Base-by-base conservation (phyloP, 2,329 filamentous ascomycete genomes). In the Talaromyces verruculosus region DNA sequence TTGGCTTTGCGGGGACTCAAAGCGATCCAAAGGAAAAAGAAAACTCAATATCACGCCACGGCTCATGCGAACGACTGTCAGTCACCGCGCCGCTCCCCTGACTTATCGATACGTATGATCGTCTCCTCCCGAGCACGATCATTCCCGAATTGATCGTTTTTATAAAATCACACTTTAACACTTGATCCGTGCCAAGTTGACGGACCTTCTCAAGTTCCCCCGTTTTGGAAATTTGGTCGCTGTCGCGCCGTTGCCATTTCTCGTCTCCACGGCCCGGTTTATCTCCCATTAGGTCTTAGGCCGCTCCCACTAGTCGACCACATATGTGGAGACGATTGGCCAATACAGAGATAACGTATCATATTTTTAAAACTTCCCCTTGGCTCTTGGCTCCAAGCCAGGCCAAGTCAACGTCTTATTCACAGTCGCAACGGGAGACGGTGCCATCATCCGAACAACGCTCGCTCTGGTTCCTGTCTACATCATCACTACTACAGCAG, bases 231-330 rank as follows among this genome's bases (percentile, higher is more conserved):
- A 61, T 22, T 57, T 63, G 47, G 62, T 70, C 68, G 61, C 70
- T 59, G 67, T 69, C 71, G 68, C 71, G 69, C 72, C 71, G 71
- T 70, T 72, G 62, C 62, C 61, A 59, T 67, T 72, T 69, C 66
- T 60, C 62, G 69, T 72, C 71, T 70, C 72, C 72, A 73, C 72
- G 72, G 66, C 68, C 68, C 67, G 69, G 68, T 65, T 33, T 53
- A 28, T 63, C 61, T 58, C 65, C 65, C 55, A 41, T 63, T 63
- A 65, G 57, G 65, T 55, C 61, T 61, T 62, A 64, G 62, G 22
- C 19, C 62, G 62, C 39, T 37, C 62, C 33, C 62, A 33, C 62
- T 64, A 64, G 51, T 64, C n/a, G n/a, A n/a, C n/a, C n/a, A n/a
- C n/a, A n/a, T n/a, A n/a, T n/a, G n/a, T n/a, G n/a, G n/a, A n/a